Evolutionary conservation across 2,329 filamentous ascomycete species (phyloP).

Genomic region (Podosphaera xanthii): DNA sequence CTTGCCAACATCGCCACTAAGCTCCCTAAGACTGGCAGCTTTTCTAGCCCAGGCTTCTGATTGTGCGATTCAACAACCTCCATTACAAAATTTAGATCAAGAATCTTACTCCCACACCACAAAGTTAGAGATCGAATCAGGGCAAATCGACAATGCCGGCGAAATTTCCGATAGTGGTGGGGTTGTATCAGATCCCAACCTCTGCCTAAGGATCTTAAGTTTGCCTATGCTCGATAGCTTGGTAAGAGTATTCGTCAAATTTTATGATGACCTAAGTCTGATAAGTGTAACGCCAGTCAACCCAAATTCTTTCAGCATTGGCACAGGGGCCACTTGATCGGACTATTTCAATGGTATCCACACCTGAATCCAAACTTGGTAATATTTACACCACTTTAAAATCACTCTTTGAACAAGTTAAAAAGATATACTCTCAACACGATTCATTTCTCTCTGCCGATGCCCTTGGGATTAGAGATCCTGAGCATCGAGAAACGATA

Average conservation of each 20-base stretch:
- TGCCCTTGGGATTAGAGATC: slow-evolving; percentile 27
- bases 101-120: not conserved
- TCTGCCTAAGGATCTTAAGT: slow-evolving; percentile 30
- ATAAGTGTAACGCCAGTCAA: slow-evolving; percentile 21
- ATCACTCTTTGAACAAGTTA: slow-evolving; percentile 38
- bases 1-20: not conserved
- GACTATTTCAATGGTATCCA: slow-evolving; percentile 31
- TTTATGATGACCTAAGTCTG: no score
- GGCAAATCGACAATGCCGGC: no score
- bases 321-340: slow-evolving; percentile 32
- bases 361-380: slow-evolving; percentile 29
- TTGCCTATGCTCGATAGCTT: slow-evolving; percentile 37
- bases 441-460: slow-evolving; percentile 26
- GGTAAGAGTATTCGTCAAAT: slow-evolving; percentile 18
- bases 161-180: not conserved
- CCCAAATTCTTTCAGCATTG: slow-evolving; percentile 32
- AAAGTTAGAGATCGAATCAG: no score
- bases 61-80: slow-evolving; percentile 3
- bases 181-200: slow-evolving; percentile 11
- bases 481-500: slow-evolving; percentile 32
- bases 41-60: slow-evolving; percentile 7
- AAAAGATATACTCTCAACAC: slow-evolving; percentile 34
- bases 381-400: slow-evolving; percentile 39
- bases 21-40: slow-evolving; percentile 4
- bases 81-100: not conserved